Percentiles rank a stretch among this genome's conserved stretches.
Evolutionary conservation across 1,139 yeast species (phyloP).

Genomic region (Candida neerlandica): DNA sequence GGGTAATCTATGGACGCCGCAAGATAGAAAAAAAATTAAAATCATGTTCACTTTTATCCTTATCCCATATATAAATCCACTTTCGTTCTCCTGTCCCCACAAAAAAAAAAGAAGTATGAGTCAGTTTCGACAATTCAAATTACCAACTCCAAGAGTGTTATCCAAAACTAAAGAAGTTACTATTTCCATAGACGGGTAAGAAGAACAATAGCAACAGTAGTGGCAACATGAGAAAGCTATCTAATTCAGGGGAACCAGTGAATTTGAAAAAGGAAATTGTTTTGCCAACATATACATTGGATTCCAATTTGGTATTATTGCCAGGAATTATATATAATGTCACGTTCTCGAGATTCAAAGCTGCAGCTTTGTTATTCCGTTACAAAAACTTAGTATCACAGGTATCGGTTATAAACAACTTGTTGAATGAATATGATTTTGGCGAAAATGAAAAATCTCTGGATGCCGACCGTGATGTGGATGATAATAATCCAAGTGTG

Average conservation of each 20-base stretch:
- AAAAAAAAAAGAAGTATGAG: background rate
- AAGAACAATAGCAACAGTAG: background rate
- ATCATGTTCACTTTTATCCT: constrained; percentile 3
- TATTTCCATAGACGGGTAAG: background rate
- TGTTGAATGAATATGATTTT: constrained; percentile 39
- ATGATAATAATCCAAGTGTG: constrained; percentile 20
- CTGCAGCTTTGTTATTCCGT: constrained; percentile 48
- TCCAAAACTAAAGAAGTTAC: background rate
- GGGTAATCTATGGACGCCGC: background rate
- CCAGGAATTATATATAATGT: constrained; percentile 67
- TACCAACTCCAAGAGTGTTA: background rate
- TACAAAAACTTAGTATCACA: constrained; percentile 33
- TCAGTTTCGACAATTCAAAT: background rate
- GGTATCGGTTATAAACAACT: constrained; percentile 33
- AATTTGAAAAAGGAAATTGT: constrained; percentile 14
- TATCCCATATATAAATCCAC: background rate
- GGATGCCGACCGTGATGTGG: background rate
- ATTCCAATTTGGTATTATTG: constrained; percentile 51
- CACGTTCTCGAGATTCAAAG: constrained; percentile 50
- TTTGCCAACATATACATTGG: constrained; percentile 45
- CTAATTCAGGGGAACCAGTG: background rate
- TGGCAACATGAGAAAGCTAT: background rate
- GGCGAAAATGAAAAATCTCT: constrained; percentile 4
- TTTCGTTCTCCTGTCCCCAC: background rate
- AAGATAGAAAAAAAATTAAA: background rate